These are phyloP conservation scores for Hypomyces rosellus DNA, from an alignment of 2,329 filamentous ascomycete genomes.

Conservation along the genomic window DNA sequence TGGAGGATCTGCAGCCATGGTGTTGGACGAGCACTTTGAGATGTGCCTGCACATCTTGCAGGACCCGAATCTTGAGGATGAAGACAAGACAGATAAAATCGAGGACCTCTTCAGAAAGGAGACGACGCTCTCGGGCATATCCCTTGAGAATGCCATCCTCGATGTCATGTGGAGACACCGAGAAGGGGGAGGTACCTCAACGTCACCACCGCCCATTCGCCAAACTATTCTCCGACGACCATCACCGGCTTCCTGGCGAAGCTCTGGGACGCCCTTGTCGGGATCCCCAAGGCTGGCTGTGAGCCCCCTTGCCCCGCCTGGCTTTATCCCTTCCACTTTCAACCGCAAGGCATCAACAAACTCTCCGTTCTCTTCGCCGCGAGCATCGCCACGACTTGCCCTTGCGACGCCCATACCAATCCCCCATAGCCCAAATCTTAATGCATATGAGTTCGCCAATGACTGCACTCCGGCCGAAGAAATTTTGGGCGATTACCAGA, in stretches of 20 bases:
- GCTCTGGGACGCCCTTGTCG: constrained; percentile 70
- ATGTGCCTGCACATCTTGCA: constrained; percentile 84
- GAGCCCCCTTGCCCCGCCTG: constrained; percentile 77
- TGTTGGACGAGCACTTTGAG: constrained; percentile 88
- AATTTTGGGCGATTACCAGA: constrained; percentile 83
- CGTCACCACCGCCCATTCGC: constrained; percentile 77
- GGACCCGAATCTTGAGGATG: constrained; percentile 76
- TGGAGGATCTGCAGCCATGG: constrained; percentile 54
- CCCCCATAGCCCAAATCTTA: constrained; percentile 87
- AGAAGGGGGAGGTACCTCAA: constrained; percentile 55
- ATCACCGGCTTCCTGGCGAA: constrained; percentile 90
- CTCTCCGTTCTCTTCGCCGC: constrained; percentile 89
- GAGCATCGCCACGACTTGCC: constrained; percentile 84
- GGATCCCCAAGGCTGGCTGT: constrained; percentile 77
- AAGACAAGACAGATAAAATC: constrained; percentile 89
- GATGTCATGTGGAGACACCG: constrained; percentile 86
- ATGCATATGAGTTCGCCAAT: constrained; percentile 88
- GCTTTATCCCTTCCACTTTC: constrained; percentile 74
- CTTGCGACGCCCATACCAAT: constrained; percentile 80
- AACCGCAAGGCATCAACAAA: constrained; percentile 68
- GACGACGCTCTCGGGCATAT: constrained; percentile 66
- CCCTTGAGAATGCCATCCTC: constrained; percentile 83
- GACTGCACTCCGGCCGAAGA: constrained; percentile 76
- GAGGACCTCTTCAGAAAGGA: constrained; percentile 79
- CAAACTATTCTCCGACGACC: constrained; percentile 84